Conservation (phyloP, 257 asterid species). For the Phtheirospermum japonicum region DNA sequence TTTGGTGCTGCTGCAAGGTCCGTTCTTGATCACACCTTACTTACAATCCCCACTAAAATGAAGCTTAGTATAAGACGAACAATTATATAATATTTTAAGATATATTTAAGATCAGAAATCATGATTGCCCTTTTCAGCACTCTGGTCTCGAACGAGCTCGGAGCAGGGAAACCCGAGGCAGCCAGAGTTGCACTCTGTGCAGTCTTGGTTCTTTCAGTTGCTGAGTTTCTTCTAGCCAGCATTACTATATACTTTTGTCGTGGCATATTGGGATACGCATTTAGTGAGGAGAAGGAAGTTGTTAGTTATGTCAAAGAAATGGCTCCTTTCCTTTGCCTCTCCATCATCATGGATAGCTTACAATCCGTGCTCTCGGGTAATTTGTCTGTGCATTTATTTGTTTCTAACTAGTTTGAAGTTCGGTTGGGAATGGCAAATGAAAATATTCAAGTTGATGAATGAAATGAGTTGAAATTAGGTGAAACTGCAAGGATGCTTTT, state of each 20-base stretch:
- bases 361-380: constrained; percentile 68
- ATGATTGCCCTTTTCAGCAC: constrained; percentile 38
- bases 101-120: not conserved
- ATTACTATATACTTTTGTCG: constrained; percentile 43
- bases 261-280: constrained; percentile 55
- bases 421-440: not conserved
- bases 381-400: not conserved
- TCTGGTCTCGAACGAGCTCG: constrained; percentile 73
- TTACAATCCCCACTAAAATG: not conserved
- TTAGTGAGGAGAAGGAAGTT: constrained; percentile 58
- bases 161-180: constrained; percentile 72
- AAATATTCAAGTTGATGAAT: not conserved
- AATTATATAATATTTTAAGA: not conserved
- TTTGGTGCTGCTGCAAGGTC: constrained; percentile 68
- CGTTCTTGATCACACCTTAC: constrained; percentile 13
- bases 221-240: constrained; percentile 60
- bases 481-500: too few relatives aligned
- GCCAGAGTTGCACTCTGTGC: constrained; percentile 49
- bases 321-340: constrained; percentile 67
- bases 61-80: not conserved
- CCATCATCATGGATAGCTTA: constrained; percentile 62
- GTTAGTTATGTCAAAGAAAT: constrained; percentile 47
- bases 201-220: constrained; percentile 42
- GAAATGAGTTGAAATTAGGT: not conserved
- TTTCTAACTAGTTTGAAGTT: not conserved